A percentile compares a stretch with the other conserved stretches of the same genome.
These are phyloP conservation scores for Dicorynia guianensis DNA, from an alignment of 306 rosid species.

Conservation along the genomic window DNA sequence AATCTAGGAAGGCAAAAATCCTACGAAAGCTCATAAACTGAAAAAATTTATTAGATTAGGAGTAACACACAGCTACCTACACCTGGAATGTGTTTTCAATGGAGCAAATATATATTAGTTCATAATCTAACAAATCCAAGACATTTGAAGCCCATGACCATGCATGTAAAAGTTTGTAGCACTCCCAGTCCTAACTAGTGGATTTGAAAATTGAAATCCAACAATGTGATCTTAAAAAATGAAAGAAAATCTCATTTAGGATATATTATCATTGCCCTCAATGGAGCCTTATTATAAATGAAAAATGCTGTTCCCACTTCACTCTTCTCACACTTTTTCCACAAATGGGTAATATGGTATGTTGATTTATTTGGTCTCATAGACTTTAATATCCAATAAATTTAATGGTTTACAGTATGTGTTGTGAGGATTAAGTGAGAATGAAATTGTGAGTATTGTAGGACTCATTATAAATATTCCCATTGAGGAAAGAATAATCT, in stretches of 20 bases:
- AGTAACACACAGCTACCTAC: neutral
- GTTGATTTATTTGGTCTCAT: too few species aligned
- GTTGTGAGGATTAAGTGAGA: too few species aligned
- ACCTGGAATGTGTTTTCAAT: neutral
- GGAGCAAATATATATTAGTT: neutral
- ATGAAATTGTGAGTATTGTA: too few species aligned
- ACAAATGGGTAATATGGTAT: too few species aligned
- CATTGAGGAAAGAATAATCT: neutral
- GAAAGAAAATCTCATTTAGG: neutral
- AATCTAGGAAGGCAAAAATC: neutral
- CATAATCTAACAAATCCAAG: neutral
- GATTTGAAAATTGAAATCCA: neutral
- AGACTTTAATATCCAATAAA: too few species aligned
- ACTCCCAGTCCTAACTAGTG: neutral
- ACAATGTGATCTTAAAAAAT: neutral
- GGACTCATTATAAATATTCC: too few species aligned
- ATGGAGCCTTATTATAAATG: neutral
- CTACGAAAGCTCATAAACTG: neutral
- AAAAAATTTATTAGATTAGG: neutral
- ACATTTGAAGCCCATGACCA: neutral
- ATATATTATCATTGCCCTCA: neutral
- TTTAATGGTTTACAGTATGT: too few species aligned
- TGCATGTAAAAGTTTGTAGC: neutral
- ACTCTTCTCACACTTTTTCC: too few species aligned
- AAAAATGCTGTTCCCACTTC: too few species aligned